These are phyloP conservation scores for Rutidosis leptorrhynchoides DNA, from an alignment of 129 eudicot species.

Conservation along the genomic window DNA sequence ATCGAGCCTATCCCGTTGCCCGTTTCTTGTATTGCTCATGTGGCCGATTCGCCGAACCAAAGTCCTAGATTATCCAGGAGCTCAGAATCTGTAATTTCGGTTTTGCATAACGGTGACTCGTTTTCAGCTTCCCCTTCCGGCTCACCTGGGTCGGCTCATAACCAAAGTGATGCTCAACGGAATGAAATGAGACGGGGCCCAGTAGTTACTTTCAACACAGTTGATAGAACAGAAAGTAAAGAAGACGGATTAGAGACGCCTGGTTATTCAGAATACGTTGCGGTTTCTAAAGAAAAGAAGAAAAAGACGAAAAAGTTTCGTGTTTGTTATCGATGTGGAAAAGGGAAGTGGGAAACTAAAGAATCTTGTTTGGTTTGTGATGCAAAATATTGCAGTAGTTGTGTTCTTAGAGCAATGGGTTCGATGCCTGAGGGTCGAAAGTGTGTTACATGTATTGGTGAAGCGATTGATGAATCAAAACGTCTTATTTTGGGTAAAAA, in stretches of 20 bases:
- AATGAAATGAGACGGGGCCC: slow-evolving; percentile 71
- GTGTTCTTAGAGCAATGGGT: slow-evolving; percentile 99
- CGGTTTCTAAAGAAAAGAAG: slow-evolving; percentile 69
- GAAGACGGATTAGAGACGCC: slow-evolving; percentile 42
- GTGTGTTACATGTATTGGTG: slow-evolving; percentile 95
- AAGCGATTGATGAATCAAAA: slow-evolving; percentile 86
- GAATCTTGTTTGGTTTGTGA: slow-evolving; percentile 93
- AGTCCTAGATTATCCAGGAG: slow-evolving; percentile 75
- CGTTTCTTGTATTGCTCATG: slow-evolving; percentile 47
- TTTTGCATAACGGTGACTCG: slow-evolving; percentile 60
- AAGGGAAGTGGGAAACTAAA: slow-evolving; percentile 95
- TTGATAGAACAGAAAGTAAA: slow-evolving; percentile 62
- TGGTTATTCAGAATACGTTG: slow-evolving; percentile 56
- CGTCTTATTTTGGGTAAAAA: slow-evolving; percentile 71
- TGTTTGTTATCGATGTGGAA: slow-evolving; percentile 82
- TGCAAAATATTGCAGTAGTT: slow-evolving; percentile 83
- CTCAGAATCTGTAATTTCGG: slow-evolving; percentile 87
- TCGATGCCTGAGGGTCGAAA: slow-evolving; percentile 99
- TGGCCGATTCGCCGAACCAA: slow-evolving; percentile 48
- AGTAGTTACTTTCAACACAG: slow-evolving; percentile 70
- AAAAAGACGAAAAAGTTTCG: slow-evolving; percentile 48
- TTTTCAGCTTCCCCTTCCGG: slow-evolving; percentile 77
- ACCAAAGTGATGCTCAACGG: slow-evolving; percentile 30
- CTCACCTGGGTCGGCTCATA: slow-evolving; percentile 65
- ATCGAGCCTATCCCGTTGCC: slow-evolving; percentile 81